A percentile compares a stretch with the other conserved stretches of the same genome.
Evolutionary conservation across 768 basidiomycete species (phyloP).

Genomic region (Tephrocybe sp.): DNA sequence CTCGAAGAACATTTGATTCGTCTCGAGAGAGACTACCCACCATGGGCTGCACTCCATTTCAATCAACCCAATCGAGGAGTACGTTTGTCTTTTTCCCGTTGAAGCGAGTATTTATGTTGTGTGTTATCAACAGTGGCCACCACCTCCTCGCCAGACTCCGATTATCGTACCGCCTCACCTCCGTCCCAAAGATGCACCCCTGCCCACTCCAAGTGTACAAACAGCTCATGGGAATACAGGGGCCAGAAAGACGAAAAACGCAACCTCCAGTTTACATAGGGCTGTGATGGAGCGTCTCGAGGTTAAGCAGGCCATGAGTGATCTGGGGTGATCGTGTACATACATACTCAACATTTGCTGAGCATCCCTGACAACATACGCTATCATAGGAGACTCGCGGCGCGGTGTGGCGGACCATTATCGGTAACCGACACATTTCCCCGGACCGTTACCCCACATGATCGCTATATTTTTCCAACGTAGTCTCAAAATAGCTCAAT

Average conservation of each 20-base stretch:
- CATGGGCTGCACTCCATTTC: slow-evolving; percentile 87
- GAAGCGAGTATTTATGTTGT: neutral
- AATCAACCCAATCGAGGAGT: slow-evolving; percentile 82
- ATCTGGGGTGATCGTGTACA: slow-evolving; percentile 24
- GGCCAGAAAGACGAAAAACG: slow-evolving; percentile 35
- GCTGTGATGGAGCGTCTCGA: slow-evolving; percentile 76
- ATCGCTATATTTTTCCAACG: neutral
- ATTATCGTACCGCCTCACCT: slow-evolving; percentile 75
- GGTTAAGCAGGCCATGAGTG: slow-evolving; percentile 67
- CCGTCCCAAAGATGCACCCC: neutral
- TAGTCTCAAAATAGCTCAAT: neutral
- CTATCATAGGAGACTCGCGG: too few species aligned
- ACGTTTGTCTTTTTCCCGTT: slow-evolving; percentile 27
- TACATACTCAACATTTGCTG: too few species aligned
- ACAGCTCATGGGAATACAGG: slow-evolving; percentile 5
- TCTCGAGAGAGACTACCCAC: slow-evolving; percentile 80
- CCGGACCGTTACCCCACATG: too few species aligned
- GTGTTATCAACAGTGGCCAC: slow-evolving; percentile 62
- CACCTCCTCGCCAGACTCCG: slow-evolving; percentile 74
- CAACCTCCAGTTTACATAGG: slow-evolving; percentile 61
- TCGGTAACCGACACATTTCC: too few species aligned
- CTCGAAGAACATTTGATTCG: slow-evolving; percentile 76
- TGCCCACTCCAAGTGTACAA: neutral
- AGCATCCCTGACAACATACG: too few species aligned
- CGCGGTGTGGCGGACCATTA: too few species aligned